Evolutionary conservation across 768 basidiomycete genomes (phyloP).

Genomic region (Lactifluus volemus): DNA sequence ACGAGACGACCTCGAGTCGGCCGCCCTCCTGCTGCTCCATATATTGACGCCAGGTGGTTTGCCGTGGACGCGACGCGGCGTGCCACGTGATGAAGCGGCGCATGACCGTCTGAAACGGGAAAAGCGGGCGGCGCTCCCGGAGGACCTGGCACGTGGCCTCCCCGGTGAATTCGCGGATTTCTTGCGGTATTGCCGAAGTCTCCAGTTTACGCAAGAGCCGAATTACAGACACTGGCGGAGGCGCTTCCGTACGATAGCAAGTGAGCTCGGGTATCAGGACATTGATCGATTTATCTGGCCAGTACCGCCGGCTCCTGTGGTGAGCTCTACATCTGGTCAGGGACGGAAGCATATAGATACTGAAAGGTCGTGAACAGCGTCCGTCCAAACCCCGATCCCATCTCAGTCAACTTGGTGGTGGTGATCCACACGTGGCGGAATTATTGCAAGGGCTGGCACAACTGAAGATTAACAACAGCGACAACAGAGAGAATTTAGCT

Average conservation of each 20-base stretch:
- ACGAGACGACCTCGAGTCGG: conserved; percentile 71
- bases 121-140: conserved; percentile 51
- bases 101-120: conserved; percentile 57
- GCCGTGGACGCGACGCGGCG: conserved; percentile 72
- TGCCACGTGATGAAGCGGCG: conserved; percentile 58
- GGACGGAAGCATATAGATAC: not conserved
- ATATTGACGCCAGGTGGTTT: conserved; percentile 69
- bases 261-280: conserved; percentile 47
- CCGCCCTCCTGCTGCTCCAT: conserved; percentile 73
- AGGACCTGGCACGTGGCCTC: conserved; percentile 59
- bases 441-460: conserved; percentile 9
- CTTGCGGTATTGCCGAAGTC: conserved; percentile 57
- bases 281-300: conserved; percentile 68
- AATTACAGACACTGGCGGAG: conserved; percentile 59
- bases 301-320: conserved; percentile 27
- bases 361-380: no score
- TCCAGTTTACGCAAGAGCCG: conserved; percentile 60
- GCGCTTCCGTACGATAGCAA: conserved; percentile 56
- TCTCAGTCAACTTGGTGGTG: no score
- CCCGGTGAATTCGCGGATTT: conserved; percentile 72
- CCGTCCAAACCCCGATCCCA: no score
- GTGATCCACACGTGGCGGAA: not conserved
- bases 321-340: conserved; percentile 19
- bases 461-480: conserved; percentile 7
- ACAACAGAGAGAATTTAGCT: conserved; percentile 28